Base-by-base conservation (phyloP, 768 basidiomycete species). In the Mycena rosella region DNA sequence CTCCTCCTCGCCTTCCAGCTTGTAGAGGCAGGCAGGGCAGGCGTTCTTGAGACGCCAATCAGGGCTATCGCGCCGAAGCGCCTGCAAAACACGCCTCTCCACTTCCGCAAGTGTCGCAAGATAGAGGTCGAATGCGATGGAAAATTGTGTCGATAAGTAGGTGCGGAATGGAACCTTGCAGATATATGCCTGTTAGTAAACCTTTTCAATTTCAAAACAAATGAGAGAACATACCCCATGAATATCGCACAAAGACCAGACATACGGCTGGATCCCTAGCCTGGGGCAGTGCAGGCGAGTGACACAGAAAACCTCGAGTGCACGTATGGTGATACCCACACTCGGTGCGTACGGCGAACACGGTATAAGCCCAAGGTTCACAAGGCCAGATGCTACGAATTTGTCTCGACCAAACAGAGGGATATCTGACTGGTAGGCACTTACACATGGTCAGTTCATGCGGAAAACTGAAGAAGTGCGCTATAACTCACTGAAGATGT, bases 1-100 rank as follows among this genome's bases (percentile, higher is more conserved):
- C 0, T 65, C 27, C 0, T 73, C 73, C 58, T 84, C 78, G 32
- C 72, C 77, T 38, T 77, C 55, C 6, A 82, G 68, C 76, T 78
- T 70, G 55, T 83, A 81, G 20, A 63, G 60, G 67, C 84, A 84
- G 0, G 82, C 64, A 0, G 78, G 78, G 67, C 84, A 85, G 0
- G 76, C 69, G 57, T 83, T 75, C 40, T 70, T 27, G 2, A 79
- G 75, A 2, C 76, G 67, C 79, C 81, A 85, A 34, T 82, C 52
- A 0, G 75, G 73, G 0, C 53, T 45, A 51, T 80, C 71, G 0
- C 75, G 70, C 0, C 75, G 74, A n/a, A 85, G 74, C 29, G 38
- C 38, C 38, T 38, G 8, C 3, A 9, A 14, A 38, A 38, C 14
- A 15, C 38, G 38, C 38, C 15, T 15, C 32, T 34, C 32, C 13